phyloP scores from a whole-genome alignment of 2,329 filamentous ascomycete genomes.

The Botrytis paeoniae region DNA sequence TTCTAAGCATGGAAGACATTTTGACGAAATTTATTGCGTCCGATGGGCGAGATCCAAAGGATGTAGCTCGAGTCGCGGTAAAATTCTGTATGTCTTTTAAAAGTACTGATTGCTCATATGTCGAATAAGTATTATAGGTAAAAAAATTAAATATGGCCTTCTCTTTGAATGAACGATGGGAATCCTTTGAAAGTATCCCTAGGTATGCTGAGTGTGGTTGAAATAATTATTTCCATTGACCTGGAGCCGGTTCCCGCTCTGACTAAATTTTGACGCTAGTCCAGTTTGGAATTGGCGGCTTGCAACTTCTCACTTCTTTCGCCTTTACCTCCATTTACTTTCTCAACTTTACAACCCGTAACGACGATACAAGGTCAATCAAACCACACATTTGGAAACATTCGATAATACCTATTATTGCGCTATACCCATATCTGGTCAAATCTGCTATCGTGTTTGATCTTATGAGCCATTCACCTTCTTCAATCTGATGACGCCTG shows the following conservation, averaged over 20 bases:
- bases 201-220: not conserved
- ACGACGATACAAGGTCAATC: conserved; percentile 21
- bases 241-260: conserved; percentile 19
- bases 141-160: not conserved
- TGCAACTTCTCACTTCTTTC: conserved; percentile 19
- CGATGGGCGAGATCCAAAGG: conserved; percentile 18
- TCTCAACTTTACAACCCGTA: conserved; percentile 13
- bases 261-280: conserved; percentile 7
- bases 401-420: not conserved
- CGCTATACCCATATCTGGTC: conserved; percentile 18
- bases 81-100: not conserved
- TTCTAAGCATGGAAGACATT: conserved; percentile 21
- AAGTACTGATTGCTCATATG: not conserved
- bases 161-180: conserved; percentile 2
- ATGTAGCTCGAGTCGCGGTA: not conserved
- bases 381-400: not conserved
- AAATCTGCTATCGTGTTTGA: not conserved
- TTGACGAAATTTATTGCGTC: conserved; percentile 8
- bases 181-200: not conserved
- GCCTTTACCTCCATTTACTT: conserved; percentile 11
- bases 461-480: conserved; percentile 17
- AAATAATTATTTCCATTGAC: conserved; percentile 16
- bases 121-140: not conserved
- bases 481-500: conserved; percentile 56
- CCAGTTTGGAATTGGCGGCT: conserved; percentile 11